Percentiles rank a stretch among this genome's conserved stretches.
These are phyloP conservation scores for Claviceps sp. DNA, from an alignment of 2,329 filamentous ascomycete species.

Conservation along the genomic window DNA sequence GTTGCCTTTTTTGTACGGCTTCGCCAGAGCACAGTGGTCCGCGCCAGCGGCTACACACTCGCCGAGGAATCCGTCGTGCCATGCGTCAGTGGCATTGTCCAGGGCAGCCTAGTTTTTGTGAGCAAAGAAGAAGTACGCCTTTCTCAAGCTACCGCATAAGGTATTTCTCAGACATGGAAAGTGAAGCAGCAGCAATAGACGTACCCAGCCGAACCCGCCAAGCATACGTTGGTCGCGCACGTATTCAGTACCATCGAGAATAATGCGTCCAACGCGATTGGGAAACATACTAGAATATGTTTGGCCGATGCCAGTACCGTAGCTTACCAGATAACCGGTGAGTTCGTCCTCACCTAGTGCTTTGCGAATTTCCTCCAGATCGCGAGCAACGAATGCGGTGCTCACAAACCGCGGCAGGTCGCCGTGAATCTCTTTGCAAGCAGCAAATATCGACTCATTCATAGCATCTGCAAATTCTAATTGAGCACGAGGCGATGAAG, in stretches of 20 bases:
- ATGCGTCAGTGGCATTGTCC: conserved; percentile 35
- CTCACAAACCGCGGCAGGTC: conserved; percentile 33
- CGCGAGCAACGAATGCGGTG: conserved; percentile 33
- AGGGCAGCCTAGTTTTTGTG: conserved; percentile 21
- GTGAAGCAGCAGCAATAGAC: neutral
- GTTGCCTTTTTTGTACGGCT: conserved; percentile 11
- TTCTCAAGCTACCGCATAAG: no score
- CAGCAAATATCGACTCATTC: conserved; percentile 29
- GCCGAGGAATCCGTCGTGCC: conserved; percentile 35
- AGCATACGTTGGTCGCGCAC: conserved; percentile 30
- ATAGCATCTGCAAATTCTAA: conserved; percentile 31
- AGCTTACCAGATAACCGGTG: conserved; percentile 36
- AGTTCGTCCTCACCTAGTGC: conserved; percentile 31
- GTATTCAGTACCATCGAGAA: conserved; percentile 36
- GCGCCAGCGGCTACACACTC: conserved; percentile 36
- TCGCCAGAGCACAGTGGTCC: conserved; percentile 30
- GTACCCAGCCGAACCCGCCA: conserved; percentile 29
- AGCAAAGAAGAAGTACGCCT: neutral
- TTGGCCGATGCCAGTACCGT: conserved; percentile 39
- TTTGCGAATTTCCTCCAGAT: conserved; percentile 34
- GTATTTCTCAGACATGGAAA: no score
- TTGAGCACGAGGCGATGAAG: conserved; percentile 21
- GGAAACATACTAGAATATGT: conserved; percentile 39
- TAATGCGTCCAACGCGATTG: conserved; percentile 30
- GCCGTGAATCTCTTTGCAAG: conserved; percentile 29